A percentile compares a stretch with the other conserved stretches of the same genome.
Evolutionary conservation across 2,329 filamentous ascomycete genomes (phyloP).

Genomic region (Alternaria burnsii): DNA sequence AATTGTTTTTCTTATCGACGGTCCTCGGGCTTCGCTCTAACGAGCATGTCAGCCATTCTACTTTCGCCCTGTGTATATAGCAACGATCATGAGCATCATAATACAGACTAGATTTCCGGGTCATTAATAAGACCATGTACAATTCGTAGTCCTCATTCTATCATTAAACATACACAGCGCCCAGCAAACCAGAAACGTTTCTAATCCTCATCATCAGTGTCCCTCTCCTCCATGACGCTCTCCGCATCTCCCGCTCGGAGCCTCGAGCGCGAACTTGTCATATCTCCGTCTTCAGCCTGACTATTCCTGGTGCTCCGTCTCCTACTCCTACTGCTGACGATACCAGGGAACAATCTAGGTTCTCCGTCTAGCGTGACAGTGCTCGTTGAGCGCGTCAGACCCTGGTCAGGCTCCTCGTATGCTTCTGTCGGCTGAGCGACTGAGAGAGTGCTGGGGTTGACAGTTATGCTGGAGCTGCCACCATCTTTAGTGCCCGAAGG

Average conservation of each 20-base stretch:
- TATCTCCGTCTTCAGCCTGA: slow-evolving; percentile 30
- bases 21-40: background rate
- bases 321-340: slow-evolving; percentile 62
- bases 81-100: background rate
- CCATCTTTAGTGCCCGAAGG: slow-evolving; percentile 32
- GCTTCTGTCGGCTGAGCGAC: slow-evolving; percentile 34
- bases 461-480: slow-evolving; percentile 39
- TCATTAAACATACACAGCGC: background rate
- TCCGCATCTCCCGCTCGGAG: slow-evolving; percentile 12
- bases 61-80: background rate
- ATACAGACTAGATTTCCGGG: background rate
- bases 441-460: slow-evolving; percentile 32
- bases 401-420: slow-evolving; percentile 27
- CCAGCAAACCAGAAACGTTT: background rate
- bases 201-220: slow-evolving; percentile 23
- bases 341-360: slow-evolving; percentile 75
- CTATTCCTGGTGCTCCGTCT: slow-evolving; percentile 43
- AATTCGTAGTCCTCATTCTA: background rate
- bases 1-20: background rate
- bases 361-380: slow-evolving; percentile 59
- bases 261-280: slow-evolving; percentile 15
- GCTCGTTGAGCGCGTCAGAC: slow-evolving; percentile 36
- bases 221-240: slow-evolving; percentile 17
- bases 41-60: background rate
- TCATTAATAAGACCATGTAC: background rate